Evolutionary conservation across 176 grass and related monocot species (phyloP).

Genomic region (Oryza rufipogon): DNA sequence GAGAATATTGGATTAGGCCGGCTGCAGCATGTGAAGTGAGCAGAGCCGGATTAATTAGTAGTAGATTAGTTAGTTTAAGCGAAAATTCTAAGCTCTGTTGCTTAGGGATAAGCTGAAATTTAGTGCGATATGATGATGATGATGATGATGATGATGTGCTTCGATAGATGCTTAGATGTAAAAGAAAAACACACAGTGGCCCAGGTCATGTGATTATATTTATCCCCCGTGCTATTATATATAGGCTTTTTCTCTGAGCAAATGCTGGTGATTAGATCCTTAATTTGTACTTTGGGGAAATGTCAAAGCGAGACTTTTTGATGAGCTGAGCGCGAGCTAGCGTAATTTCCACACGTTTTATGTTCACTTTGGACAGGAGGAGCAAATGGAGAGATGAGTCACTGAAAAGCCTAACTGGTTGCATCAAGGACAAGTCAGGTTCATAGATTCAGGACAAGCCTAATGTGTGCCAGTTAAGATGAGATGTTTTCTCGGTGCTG

Average conservation of each 20-base stretch:
- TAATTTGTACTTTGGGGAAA: conserved; percentile 44
- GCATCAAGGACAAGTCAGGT: conserved; percentile 19
- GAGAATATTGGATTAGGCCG: conserved; percentile 24
- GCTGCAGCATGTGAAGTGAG: conserved; percentile 41
- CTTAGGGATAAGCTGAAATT: background rate
- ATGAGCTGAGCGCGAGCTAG: background rate
- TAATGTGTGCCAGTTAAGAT: background rate
- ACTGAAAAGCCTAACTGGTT: conserved; percentile 20
- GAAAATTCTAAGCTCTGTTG: conserved; percentile 12
- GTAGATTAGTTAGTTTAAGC: background rate
- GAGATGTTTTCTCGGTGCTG: background rate
- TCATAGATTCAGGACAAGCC: conserved; percentile 17
- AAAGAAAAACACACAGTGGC: background rate
- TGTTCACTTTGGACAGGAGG: background rate
- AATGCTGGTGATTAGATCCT: conserved; percentile 43
- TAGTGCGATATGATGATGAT: conserved; percentile 21
- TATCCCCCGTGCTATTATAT: background rate
- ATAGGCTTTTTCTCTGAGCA: background rate
- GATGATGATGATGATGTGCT: background rate
- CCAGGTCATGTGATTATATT: background rate
- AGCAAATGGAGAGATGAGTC: background rate
- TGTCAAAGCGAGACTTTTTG: conserved; percentile 36
- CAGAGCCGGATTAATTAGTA: conserved; percentile 1
- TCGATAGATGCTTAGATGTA: conserved; percentile 36
- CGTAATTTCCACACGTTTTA: background rate